Conservation (phyloP, 2,329 filamentous ascomycete genomes). For the Ampelomyces quisqualis region DNA sequence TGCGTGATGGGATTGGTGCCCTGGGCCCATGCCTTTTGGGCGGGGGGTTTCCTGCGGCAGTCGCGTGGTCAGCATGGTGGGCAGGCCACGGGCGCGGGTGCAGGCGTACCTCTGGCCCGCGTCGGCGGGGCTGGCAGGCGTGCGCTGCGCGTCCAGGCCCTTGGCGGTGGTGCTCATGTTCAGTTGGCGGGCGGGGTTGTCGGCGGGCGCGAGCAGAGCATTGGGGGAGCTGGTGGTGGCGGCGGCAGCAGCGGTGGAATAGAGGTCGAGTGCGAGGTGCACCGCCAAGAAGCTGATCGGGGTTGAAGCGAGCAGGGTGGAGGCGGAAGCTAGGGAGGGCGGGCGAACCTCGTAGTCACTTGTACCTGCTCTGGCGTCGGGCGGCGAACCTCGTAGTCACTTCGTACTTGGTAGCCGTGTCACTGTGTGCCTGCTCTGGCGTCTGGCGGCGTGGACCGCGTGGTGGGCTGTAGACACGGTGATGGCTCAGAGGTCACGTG, state of each 20-base stretch:
- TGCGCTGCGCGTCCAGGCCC: conserved; percentile 55
- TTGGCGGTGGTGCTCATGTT: conserved; percentile 55
- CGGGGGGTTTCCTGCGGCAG: conserved; percentile 50
- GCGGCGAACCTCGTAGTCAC: too few species aligned
- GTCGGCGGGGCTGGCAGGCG: conserved; percentile 58
- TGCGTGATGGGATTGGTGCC: conserved; percentile 63
- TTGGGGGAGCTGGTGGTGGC: conserved; percentile 37
- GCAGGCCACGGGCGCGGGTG: too few species aligned
- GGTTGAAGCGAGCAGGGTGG: conserved; percentile 7
- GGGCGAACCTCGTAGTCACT: too few species aligned
- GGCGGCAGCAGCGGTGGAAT: conserved; percentile 35
- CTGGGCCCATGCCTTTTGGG: conserved; percentile 62
- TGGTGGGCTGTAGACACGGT: too few species aligned
- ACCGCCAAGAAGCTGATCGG: conserved; percentile 7
- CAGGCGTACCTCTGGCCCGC: conserved; percentile 55
- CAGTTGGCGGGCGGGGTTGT: conserved; percentile 46
- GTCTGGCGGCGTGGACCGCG: too few species aligned
- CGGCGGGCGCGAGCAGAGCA: conserved; percentile 39
- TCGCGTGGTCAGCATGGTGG: conserved; percentile 29
- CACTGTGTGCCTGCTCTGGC: too few species aligned
- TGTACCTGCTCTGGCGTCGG: too few species aligned
- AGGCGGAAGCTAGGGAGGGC: conserved; percentile 6
- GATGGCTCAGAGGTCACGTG: too few species aligned
- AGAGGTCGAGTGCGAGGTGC: conserved; percentile 7
- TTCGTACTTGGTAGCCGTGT: too few species aligned